Evolutionary conservation across 2,329 filamentous ascomycete species (phyloP), one percentile per base, ranked within the genome.

Genomic region (Cryphonectria parasitica): DNA sequence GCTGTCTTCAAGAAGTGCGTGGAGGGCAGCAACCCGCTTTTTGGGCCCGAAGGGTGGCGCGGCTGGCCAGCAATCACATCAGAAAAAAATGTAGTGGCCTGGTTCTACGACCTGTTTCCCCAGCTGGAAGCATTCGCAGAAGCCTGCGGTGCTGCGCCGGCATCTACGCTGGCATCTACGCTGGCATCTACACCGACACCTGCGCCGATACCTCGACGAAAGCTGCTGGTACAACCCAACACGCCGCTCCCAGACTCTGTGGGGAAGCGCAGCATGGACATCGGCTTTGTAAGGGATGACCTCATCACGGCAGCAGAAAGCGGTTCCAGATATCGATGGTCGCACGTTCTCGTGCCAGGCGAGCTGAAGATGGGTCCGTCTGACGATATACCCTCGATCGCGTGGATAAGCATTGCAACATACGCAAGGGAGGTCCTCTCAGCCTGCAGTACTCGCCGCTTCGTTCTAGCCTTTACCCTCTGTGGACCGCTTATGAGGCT

Each of bases 311-410:
- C 10, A 52, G 25, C 54, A 31, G 54, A 61, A 41, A 75, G 76
- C 41, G 73, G 77, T 45, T 73, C 72, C 41, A 66, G 73, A 74
- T 80, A 70, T 72, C 75, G 79, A 66, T 84, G 77, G 82, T 80
- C 77, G 6, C 77, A 84, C 54, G 81, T 87, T 66, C 78, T 85
- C 10, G 74, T 86, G 49, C 79, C 80, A 4, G 80, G 83, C 71
- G 82, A 85, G 75, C 77, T 86, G 2, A 85, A 86, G 76, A 83
- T 80, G 73, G 85, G 85, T 70, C 80, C 75, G 22, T 73, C 71
- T 11, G 77, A 80, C 25, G 80, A 86, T 68, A 82, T 43, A 71
- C 73, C 76, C 15, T 81, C 79, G 0, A 74, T 79, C 25, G 76
- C 77, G 62, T 80, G 76, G 78, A 75, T 80, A 64, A 80, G 84